Base-by-base conservation (phyloP, 805 yeast species). In the Komagataella ulmi region DNA sequence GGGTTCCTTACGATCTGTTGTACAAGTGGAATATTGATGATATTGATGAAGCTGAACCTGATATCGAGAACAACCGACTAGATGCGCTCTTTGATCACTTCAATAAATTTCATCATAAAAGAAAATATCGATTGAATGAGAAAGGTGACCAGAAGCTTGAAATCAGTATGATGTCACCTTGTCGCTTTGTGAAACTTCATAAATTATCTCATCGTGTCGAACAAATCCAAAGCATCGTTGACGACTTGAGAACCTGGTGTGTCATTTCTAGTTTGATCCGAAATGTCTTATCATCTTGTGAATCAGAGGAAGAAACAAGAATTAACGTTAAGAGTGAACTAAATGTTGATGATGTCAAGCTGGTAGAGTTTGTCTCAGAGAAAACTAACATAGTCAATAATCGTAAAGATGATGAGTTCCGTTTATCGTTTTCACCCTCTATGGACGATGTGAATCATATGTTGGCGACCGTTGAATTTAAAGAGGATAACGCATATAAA, bases 1-100 rank as follows among this genome's bases (percentile, higher is more conserved):
- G 69, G 69, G 55, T 66, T 3, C 68, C 69, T 0, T 58, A 62
- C 45, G 68, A 63, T 53, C 43, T 62, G 18, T 47, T 63, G 18
- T 44, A 57, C 24, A 61, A 60, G 21, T 46, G 59, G 14, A 56
- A 19, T 17, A 46, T 46, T 7, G 49, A 21, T 6, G 36, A 21
- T 7, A 17, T 17, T 17, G 49, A n/a, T n/a, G 40, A 21, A 21
- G 14, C 24, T 24, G 49, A 17, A 21, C 47, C 17, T 17, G 50
- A 19, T 14, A 7, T n/a, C 18, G 46, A 48, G 14, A 30, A 30
- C n/a, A 8, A 30, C 40, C 40, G 40, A 3, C n/a, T 30, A 30
- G 40, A 30, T 30, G 46, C 23, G 18, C n/a, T 44, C 6, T 17
- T 44, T 17, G 46, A 44, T 14, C 19, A 17, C 23, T 44, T 44